These are phyloP conservation scores for Ceratobasidium sp. DNA, from an alignment of 1,284 basidiomycete species.

Conservation along the genomic window DNA sequence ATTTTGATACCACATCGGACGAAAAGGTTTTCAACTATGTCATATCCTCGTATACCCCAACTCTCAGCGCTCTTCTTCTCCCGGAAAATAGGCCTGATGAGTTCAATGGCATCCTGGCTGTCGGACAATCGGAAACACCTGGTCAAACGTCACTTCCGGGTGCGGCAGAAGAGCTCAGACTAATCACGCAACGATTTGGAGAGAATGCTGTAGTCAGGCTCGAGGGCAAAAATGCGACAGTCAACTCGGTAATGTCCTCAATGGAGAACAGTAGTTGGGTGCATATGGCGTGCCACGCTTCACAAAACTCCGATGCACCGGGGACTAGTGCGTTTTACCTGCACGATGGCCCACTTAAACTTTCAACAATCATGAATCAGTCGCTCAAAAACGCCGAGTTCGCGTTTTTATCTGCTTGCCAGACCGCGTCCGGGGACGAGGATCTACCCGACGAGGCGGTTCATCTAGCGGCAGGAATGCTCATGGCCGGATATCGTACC, in stretches of 20 bases:
- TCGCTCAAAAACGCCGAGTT: conserved; percentile 14
- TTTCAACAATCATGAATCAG: conserved; percentile 23
- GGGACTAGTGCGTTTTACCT: conserved; percentile 21
- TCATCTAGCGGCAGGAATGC: conserved; percentile 31
- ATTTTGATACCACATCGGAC: neutral
- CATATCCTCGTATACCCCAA: conserved; percentile 33
- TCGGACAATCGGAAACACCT: conserved; percentile 23
- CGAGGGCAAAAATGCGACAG: conserved; percentile 2
- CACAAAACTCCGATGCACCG: conserved; percentile 12
- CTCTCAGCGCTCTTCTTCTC: conserved; percentile 3
- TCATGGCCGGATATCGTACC: conserved; percentile 33
- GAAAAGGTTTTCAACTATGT: conserved; percentile 12
- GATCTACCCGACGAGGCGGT: conserved; percentile 30
- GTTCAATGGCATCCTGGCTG: neutral
- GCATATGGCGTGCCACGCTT: conserved; percentile 42
- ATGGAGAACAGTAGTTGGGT: conserved; percentile 31
- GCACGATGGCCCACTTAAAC: conserved; percentile 26
- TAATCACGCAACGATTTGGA: neutral
- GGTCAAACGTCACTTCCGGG: conserved; percentile 15
- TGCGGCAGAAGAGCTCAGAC: conserved; percentile 2
- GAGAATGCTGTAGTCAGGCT: neutral
- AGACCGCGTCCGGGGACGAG: conserved; percentile 28
- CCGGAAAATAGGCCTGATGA: neutral
- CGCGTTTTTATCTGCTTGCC: conserved; percentile 44
- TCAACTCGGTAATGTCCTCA: neutral